Percentiles rank a stretch among this genome's conserved stretches.
Conservation (phyloP, 352 stramenopile species). For the Phytophthora syringae region DNA sequence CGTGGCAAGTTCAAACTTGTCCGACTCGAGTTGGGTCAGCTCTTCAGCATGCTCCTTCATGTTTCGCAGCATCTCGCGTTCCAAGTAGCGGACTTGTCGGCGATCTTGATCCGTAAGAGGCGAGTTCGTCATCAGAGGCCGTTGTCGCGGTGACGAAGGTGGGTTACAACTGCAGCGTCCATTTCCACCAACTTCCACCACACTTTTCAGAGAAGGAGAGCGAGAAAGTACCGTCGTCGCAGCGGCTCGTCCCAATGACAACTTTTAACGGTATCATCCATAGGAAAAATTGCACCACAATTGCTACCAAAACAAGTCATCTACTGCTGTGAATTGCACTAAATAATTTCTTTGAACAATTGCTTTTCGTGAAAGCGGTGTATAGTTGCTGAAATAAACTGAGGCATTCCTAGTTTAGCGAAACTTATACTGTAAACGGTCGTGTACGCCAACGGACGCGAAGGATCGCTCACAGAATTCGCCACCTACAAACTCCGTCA, state of each 20-base stretch:
- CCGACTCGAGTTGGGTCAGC: slow-evolving; percentile 5
- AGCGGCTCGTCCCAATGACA: not conserved
- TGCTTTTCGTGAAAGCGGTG: too few species aligned
- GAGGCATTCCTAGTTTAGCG: slow-evolving; percentile 17
- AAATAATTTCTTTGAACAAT: too few species aligned
- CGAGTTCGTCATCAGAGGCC: slow-evolving; percentile 9
- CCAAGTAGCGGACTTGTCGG: slow-evolving; percentile 6
- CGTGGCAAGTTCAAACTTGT: slow-evolving; percentile 14
- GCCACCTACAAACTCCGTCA: not conserved
- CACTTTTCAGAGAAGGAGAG: too few species aligned
- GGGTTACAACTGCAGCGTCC: not conserved
- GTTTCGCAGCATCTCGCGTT: slow-evolving; percentile 11
- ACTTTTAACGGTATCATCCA: not conserved
- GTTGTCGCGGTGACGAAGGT: not conserved
- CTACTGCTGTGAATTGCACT: too few species aligned
- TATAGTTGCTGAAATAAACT: too few species aligned
- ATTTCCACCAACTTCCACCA: too few species aligned
- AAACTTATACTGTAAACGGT: too few species aligned
- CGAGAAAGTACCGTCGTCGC: too few species aligned
- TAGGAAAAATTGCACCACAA: too few species aligned
- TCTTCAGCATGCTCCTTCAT: slow-evolving; percentile 13
- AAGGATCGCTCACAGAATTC: slow-evolving; percentile 14
- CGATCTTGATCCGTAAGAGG: slow-evolving; percentile 15
- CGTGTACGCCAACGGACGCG: slow-evolving; percentile 15
- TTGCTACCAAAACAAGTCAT: too few species aligned